Percentiles rank a stretch among this genome's conserved stretches.
These are phyloP conservation scores for Trichoderma polysporum DNA, from an alignment of 2,329 filamentous ascomycete species.

Conservation along the genomic window DNA sequence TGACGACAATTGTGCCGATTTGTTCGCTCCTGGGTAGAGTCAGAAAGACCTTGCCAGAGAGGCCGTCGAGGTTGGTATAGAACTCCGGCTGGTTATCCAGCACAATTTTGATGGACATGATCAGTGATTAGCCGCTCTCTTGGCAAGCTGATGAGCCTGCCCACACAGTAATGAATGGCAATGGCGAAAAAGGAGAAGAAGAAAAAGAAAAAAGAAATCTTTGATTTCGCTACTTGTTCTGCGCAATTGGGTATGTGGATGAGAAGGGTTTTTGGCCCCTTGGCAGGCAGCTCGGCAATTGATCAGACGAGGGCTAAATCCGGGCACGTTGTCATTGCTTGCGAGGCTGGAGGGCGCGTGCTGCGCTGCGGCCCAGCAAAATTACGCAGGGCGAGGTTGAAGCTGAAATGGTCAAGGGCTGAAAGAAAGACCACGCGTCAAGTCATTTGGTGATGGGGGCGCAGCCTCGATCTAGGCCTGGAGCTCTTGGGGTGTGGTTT, in stretches of 20 bases:
- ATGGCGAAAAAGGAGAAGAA: not conserved
- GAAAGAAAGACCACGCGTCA: constrained; percentile 15
- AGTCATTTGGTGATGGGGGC: constrained; percentile 19
- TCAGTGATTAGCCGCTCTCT: constrained; percentile 24
- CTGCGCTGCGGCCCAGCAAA: not conserved
- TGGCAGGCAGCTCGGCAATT: not conserved
- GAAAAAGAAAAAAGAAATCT: not conserved
- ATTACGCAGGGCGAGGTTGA: not conserved
- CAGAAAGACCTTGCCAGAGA: constrained; percentile 62
- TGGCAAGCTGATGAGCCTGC: not conserved
- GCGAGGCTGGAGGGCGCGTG: not conserved
- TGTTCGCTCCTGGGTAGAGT: constrained; percentile 64
- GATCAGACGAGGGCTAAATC: not conserved
- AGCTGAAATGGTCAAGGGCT: not conserved
- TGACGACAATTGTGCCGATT: constrained; percentile 73
- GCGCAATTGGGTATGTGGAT: not conserved
- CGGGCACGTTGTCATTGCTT: constrained; percentile 7
- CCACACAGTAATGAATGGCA: not conserved
- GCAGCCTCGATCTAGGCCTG: constrained; percentile 28
- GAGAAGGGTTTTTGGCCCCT: not conserved
- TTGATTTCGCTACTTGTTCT: not conserved
- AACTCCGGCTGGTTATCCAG: constrained; percentile 67
- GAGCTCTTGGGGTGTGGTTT: constrained; percentile 1
- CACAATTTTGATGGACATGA: constrained; percentile 66
- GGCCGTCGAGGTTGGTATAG: constrained; percentile 76